These are phyloP conservation scores for Podila horticola DNA, from an alignment of 192 early-diverging fungal genomes.

Conservation along the genomic window DNA sequence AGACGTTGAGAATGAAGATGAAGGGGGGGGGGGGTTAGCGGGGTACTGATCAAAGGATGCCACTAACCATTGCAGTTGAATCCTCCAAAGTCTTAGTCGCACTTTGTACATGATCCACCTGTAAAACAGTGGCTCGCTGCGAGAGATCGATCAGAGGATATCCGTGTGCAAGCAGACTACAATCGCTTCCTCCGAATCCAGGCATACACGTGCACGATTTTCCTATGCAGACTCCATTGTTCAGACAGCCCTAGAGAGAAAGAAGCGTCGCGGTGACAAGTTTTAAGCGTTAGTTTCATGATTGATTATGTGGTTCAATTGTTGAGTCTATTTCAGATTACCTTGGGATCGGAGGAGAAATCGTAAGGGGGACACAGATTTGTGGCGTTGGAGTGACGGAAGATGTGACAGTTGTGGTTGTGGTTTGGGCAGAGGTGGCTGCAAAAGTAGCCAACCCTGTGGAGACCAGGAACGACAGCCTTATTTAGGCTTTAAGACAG, in stretches of 20 bases:
- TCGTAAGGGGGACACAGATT: conserved; percentile 27
- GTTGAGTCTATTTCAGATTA: no score
- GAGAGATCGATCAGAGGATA: conserved; percentile 19
- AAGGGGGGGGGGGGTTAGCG: no score
- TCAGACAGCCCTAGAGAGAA: conserved; percentile 29
- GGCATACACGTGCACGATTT: conserved; percentile 18
- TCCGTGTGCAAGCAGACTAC: conserved; percentile 23
- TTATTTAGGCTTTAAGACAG: no score
- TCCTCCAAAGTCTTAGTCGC: conserved; percentile 65
- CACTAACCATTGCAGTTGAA: conserved; percentile 61
- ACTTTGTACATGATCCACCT: conserved; percentile 18
- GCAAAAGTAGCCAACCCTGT: not conserved
- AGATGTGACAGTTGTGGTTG: conserved; percentile 1
- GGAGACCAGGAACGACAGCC: not conserved
- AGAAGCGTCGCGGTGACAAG: no score
- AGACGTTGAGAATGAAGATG: no score
- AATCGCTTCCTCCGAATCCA: conserved; percentile 40
- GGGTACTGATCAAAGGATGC: no score
- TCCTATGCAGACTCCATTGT: conserved; percentile 21
- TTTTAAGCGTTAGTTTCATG: no score
- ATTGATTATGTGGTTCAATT: no score
- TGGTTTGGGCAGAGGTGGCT: not conserved
- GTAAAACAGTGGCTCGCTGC: conserved; percentile 15
- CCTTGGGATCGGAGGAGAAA: conserved; percentile 30
- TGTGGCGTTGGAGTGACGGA: not conserved